Evolutionary conservation across 441 rosid species (phyloP).

Genomic region (Raphanus hybrid): DNA sequence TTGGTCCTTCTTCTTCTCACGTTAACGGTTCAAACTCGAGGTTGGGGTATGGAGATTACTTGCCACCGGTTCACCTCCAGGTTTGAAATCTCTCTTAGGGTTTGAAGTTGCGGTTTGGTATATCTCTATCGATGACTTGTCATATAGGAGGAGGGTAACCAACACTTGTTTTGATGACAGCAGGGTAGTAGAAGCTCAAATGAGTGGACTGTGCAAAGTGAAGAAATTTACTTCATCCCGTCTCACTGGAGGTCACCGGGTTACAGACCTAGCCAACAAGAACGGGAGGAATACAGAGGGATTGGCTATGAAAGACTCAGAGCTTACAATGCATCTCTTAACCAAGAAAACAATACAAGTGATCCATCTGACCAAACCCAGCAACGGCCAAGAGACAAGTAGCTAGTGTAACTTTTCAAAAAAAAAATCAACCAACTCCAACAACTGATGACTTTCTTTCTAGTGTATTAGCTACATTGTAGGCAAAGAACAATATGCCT

Average conservation of each 20-base stretch:
- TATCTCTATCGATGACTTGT: background rate
- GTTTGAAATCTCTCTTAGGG: slow-evolving; percentile 7
- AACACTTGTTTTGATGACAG: background rate
- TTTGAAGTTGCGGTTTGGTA: background rate
- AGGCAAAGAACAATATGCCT: background rate
- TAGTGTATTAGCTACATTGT: background rate
- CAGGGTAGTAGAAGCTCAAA: background rate
- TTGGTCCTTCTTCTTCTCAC: too few species aligned
- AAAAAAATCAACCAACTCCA: background rate
- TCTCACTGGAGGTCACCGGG: too few species aligned
- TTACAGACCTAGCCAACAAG: background rate
- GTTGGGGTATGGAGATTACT: too few species aligned
- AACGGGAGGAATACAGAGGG: background rate
- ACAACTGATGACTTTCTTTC: background rate
- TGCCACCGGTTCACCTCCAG: slow-evolving; percentile 44
- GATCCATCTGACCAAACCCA: background rate
- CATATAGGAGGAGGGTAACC: background rate
- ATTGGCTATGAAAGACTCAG: background rate
- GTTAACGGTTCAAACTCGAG: too few species aligned
- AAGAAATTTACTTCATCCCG: background rate
- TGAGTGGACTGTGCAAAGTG: background rate
- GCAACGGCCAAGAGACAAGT: background rate
- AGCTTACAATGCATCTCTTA: background rate
- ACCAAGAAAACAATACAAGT: background rate
- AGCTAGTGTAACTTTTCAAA: background rate